Evolutionary conservation across 192 early-diverging fungal genomes (phyloP).

Genomic region (Coemansia sp.): DNA sequence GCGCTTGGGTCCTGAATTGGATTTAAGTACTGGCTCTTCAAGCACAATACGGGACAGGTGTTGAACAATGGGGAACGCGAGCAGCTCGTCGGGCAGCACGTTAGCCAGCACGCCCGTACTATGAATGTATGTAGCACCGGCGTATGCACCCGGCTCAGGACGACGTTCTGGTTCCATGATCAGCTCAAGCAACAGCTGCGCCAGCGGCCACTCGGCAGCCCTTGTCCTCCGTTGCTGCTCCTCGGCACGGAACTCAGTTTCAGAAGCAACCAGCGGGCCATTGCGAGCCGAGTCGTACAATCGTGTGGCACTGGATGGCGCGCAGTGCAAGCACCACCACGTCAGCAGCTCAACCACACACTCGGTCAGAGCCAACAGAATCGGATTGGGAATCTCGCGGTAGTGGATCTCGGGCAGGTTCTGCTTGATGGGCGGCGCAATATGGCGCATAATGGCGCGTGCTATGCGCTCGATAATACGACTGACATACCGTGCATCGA

Average conservation of each 20-base stretch:
- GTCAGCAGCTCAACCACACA: slow-evolving; percentile 52
- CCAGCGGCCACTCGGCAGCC: slow-evolving; percentile 36
- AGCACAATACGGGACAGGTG: slow-evolving; percentile 61
- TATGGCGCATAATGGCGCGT: slow-evolving; percentile 30
- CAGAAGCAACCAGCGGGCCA: slow-evolving; percentile 12
- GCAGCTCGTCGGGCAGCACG: slow-evolving; percentile 50
- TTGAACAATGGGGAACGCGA: slow-evolving; percentile 54
- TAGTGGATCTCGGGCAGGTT: slow-evolving; percentile 48
- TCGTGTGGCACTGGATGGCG: slow-evolving; percentile 16
- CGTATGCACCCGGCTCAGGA: slow-evolving; percentile 7
- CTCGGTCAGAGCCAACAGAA: slow-evolving; percentile 40
- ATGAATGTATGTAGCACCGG: slow-evolving; percentile 41
- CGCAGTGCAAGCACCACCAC: slow-evolving; percentile 53
- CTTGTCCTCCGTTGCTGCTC: slow-evolving; percentile 17
- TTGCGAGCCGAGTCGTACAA: slow-evolving; percentile 9
- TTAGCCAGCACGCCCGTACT: slow-evolving; percentile 50
- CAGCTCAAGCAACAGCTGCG: slow-evolving; percentile 36
- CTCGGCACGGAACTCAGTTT: slow-evolving; percentile 39
- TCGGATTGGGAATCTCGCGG: slow-evolving; percentile 53
- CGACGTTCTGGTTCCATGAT: slow-evolving; percentile 32
- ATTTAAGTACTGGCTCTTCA: slow-evolving; percentile 60
- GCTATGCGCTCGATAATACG: slow-evolving; percentile 44
- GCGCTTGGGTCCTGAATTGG: slow-evolving; percentile 52
- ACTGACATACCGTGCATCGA: slow-evolving; percentile 33
- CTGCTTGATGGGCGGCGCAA: slow-evolving; percentile 25